Conservation (phyloP, 306 rosid species). For the cucumber (Cucumis sativus) region DNA sequence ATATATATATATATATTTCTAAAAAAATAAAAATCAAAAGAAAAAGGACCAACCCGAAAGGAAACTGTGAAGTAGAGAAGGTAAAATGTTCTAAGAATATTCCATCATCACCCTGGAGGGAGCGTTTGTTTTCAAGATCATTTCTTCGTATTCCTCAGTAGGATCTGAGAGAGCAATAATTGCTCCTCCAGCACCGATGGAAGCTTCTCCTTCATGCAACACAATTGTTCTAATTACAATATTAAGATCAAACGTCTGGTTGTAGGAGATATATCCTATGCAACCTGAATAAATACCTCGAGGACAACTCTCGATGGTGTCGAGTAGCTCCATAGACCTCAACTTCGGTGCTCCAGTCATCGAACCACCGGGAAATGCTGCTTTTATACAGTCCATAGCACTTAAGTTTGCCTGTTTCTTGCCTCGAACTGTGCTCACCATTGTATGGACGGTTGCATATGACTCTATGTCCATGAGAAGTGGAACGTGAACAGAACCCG, state of each 20-base stretch:
- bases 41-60: background rate
- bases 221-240: slow-evolving; percentile 87
- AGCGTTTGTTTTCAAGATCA: slow-evolving; percentile 75
- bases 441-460: slow-evolving; percentile 89
- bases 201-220: slow-evolving; percentile 72
- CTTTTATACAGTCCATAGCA: slow-evolving; percentile 67
- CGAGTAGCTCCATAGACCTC: slow-evolving; percentile 92
- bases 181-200: slow-evolving; percentile 99
- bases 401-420: slow-evolving; percentile 42
- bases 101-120: slow-evolving; percentile 61
- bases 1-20: no score
- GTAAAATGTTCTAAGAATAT: slow-evolving; percentile 27
- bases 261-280: slow-evolving; percentile 86
- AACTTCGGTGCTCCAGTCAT: slow-evolving; percentile 99
- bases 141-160: slow-evolving; percentile 80
- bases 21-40: background rate
- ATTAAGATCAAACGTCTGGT: slow-evolving; percentile 86
- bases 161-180: slow-evolving; percentile 81
- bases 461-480: slow-evolving; percentile 84
- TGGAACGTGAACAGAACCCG: slow-evolving; percentile 92
- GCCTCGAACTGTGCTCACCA: slow-evolving; percentile 94
- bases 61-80: background rate
- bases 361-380: slow-evolving; percentile 97
- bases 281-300: slow-evolving; percentile 93
- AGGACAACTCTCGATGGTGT: slow-evolving; percentile 60